Evolutionary conservation across 306 rosid species (phyloP).

Genomic region (Pyrus pyrifolia): DNA sequence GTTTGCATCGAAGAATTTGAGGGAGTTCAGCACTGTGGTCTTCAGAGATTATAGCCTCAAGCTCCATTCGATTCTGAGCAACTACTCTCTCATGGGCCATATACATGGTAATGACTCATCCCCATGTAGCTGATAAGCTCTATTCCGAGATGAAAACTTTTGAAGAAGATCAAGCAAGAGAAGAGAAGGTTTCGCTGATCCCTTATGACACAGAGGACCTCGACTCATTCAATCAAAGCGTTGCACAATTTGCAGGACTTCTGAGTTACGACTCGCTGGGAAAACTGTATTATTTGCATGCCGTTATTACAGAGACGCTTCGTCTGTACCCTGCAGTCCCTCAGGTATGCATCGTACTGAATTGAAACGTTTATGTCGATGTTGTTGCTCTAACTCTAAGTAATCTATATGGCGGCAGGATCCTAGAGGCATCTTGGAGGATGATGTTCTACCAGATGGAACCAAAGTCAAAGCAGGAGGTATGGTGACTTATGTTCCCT

Average conservation of each 20-base stretch:
- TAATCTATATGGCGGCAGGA: slow-evolving; percentile 37
- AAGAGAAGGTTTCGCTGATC: slow-evolving; percentile 40
- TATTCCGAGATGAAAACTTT: slow-evolving; percentile 58
- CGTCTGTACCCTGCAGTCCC: slow-evolving; percentile 94
- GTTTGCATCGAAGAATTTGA: slow-evolving; percentile 85
- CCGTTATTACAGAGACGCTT: slow-evolving; percentile 84
- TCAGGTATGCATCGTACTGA: slow-evolving; percentile 45
- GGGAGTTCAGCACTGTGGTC: slow-evolving; percentile 77
- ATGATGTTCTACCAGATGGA: slow-evolving; percentile 90
- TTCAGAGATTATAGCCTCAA: slow-evolving; percentile 64
- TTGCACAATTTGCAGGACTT: slow-evolving; percentile 44
- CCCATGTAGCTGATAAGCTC: slow-evolving; percentile 67
- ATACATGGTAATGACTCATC: slow-evolving; percentile 67
- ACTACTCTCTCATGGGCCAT: slow-evolving; percentile 93
- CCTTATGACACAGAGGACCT: slow-evolving; percentile 40
- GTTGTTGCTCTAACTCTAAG: not conserved
- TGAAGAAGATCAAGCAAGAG: slow-evolving; percentile 59
- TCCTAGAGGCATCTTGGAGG: slow-evolving; percentile 78
- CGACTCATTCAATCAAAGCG: slow-evolving; percentile 54
- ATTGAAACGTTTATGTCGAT: not conserved
- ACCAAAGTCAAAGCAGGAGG: slow-evolving; percentile 91
- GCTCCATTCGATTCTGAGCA: slow-evolving; percentile 57
- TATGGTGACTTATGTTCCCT: slow-evolving; percentile 93
- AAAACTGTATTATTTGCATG: slow-evolving; percentile 64
- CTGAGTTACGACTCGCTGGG: slow-evolving; percentile 68